A percentile compares a stretch with the other conserved stretches of the same genome.
Conservation (phyloP, 495 filamentous ascomycete genomes). For the Podospora australis region DNA sequence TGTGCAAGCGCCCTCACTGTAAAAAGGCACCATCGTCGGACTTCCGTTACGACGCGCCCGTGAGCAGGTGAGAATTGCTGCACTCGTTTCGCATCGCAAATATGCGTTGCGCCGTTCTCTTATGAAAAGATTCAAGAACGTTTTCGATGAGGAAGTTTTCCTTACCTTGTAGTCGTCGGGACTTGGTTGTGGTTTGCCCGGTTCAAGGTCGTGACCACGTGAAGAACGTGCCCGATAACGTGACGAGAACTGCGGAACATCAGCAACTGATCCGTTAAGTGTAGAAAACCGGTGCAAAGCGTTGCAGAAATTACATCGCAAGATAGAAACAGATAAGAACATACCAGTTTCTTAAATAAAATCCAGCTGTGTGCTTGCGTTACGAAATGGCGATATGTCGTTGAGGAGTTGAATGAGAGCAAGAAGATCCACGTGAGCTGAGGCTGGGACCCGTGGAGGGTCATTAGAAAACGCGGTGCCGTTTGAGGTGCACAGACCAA, state of each 20-base stretch:
- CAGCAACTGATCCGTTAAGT: slow-evolving; percentile 14
- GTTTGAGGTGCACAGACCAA: neutral
- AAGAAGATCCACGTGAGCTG: slow-evolving; percentile 31
- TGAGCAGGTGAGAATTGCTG: too few relatives aligned
- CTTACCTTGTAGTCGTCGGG: slow-evolving; percentile 24
- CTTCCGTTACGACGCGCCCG: neutral
- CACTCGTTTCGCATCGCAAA: too few relatives aligned
- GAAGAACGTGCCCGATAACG: slow-evolving; percentile 34
- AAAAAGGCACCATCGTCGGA: slow-evolving; percentile 11
- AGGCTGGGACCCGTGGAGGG: slow-evolving; percentile 10
- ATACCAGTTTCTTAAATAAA: slow-evolving; percentile 18
- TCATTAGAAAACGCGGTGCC: neutral
- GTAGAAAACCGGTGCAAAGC: slow-evolving; percentile 9
- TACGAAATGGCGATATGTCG: slow-evolving; percentile 4
- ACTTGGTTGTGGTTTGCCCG: slow-evolving; percentile 17
- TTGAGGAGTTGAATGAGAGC: slow-evolving; percentile 22
- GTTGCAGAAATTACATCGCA: neutral
- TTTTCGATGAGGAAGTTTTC: neutral
- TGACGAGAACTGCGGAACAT: slow-evolving; percentile 25
- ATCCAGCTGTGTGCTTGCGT: slow-evolving; percentile 3
- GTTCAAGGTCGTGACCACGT: slow-evolving; percentile 34
- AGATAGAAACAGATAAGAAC: slow-evolving; percentile 6
- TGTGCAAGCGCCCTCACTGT: neutral
- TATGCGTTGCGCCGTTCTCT: too few relatives aligned
- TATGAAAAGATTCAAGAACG: neutral